Evolutionary conservation across 2,329 filamentous ascomycete genomes (phyloP), one percentile per base, ranked within the genome.

Genomic region (Bipolaris victoriae): DNA sequence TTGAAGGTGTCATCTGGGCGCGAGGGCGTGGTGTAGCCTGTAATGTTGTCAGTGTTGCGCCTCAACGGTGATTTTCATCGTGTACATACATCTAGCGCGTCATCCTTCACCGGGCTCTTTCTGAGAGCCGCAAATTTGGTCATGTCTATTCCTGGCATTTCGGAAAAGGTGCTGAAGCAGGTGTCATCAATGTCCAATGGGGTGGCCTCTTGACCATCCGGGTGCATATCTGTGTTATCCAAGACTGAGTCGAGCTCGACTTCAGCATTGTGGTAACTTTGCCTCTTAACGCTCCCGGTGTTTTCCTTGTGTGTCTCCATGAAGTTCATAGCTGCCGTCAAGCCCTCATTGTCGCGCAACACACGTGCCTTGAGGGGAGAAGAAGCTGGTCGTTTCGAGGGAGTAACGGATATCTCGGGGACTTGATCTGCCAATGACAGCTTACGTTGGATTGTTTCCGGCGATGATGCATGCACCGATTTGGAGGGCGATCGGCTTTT

Each of bases 161-260:
- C 92, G 1, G 94, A 97, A 77, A 97, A 97, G 11, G 85, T 87
- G 80, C 92, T 97, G 73, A 96, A 90, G 70, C 84, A 89, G 78
- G 88, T 90, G 65, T 91, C 88, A 63, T 92, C 89, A 11, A 82
- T 64, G 64, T 64, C 81, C 76, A 54, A 74, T 48, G 55, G 74
- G 50, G 62, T 71, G 16, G 66, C 46, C 5, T 71, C 70, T 31
- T 52, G 70, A 1, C 66, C 71, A 46, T 76, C 74, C 11, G 59
- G 69, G 41, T 73, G 71, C 60, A 70, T 75, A 3, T 76, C 72
- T 18, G 68, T 68, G 36, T 70, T 65, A 16, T 74, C 71, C 24
- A 68, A 45, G 24, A 65, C 64, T 13, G 63, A 45, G 43, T 72
- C 70, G 7, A 70, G 49, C 9, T 68, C 64, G 13, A 57, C 57